Evolutionary conservation across 306 rosid genomes (phyloP).

Genomic region (Vicia sativa): DNA sequence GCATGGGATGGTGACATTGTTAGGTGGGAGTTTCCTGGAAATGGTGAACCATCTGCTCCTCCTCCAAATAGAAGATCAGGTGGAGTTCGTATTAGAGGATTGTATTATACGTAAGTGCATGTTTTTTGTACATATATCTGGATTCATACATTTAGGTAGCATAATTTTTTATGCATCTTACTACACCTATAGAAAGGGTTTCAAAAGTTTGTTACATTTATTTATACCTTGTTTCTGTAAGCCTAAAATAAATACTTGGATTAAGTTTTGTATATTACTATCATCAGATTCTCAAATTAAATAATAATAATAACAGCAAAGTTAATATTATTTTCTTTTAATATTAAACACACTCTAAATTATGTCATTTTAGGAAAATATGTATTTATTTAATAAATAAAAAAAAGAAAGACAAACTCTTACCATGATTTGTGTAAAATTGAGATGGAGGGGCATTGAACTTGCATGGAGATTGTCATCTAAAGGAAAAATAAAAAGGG

Average conservation of each 20-base stretch:
- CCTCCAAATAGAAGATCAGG: slow-evolving; percentile 32
- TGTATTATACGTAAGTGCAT: slow-evolving; percentile 27
- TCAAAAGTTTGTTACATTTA: slow-evolving; percentile 16
- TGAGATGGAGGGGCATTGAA: no score
- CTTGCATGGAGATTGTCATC: no score
- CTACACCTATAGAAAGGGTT: slow-evolving; percentile 18
- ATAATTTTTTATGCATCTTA: slow-evolving; percentile 13
- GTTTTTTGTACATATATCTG: slow-evolving; percentile 27
- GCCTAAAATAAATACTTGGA: slow-evolving; percentile 10
- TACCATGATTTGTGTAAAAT: no score
- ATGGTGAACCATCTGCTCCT: slow-evolving; percentile 31
- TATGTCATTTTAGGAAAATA: no score
- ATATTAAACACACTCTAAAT: no score
- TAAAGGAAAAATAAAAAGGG: no score
- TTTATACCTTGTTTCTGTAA: slow-evolving; percentile 27
- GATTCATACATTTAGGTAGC: slow-evolving; percentile 26
- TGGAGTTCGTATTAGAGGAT: slow-evolving; percentile 39
- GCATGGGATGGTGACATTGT: slow-evolving; percentile 64
- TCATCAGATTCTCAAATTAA: neutral
- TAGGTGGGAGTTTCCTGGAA: slow-evolving; percentile 60
- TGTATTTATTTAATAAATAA: no score
- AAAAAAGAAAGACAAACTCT: no score
- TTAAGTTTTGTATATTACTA: slow-evolving; percentile 4
- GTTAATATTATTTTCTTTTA: no score
- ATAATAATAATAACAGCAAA: no score